Conservation (phyloP, 768 basidiomycete genomes). For the Dentipellis sp. region DNA sequence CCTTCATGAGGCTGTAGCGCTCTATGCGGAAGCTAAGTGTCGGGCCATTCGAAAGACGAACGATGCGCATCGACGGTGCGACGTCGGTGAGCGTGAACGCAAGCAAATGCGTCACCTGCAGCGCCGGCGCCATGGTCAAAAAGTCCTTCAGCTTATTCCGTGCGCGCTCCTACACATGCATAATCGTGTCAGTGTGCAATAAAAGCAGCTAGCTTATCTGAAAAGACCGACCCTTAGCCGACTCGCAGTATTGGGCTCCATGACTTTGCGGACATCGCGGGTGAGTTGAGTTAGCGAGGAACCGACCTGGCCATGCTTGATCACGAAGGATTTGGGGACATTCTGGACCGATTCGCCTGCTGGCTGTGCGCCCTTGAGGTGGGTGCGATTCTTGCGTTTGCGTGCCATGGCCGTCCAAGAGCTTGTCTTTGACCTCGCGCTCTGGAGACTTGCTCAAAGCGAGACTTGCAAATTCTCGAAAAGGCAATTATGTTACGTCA, state of each 20-base stretch:
- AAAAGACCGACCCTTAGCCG: constrained; percentile 61
- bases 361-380: constrained; percentile 48
- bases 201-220: background rate
- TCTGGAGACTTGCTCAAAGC: too few relatives aligned
- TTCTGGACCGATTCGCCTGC: constrained; percentile 25
- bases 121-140: constrained; percentile 80
- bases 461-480: too few relatives aligned
- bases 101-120: constrained; percentile 87
- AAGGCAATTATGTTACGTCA: too few relatives aligned
- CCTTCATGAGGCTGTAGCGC: constrained; percentile 86
- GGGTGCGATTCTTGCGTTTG: constrained; percentile 72
- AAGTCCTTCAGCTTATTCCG: constrained; percentile 92
- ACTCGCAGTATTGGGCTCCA: constrained; percentile 97
- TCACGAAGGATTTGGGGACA: constrained; percentile 87
- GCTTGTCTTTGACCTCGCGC: too few relatives aligned
- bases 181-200: constrained; percentile 6
- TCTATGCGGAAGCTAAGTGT: constrained; percentile 91
- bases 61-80: constrained; percentile 79
- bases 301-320: constrained; percentile 93
- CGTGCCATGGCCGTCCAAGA: constrained; percentile 44
- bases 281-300: constrained; percentile 82
- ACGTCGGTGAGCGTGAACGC: constrained; percentile 84
- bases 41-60: constrained; percentile 83
- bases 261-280: constrained; percentile 85
- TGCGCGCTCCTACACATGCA: constrained; percentile 65